phyloP scores from a whole-genome alignment of 2,329 filamentous ascomycete genomes.

The Pseudodiploospora longispora region DNA sequence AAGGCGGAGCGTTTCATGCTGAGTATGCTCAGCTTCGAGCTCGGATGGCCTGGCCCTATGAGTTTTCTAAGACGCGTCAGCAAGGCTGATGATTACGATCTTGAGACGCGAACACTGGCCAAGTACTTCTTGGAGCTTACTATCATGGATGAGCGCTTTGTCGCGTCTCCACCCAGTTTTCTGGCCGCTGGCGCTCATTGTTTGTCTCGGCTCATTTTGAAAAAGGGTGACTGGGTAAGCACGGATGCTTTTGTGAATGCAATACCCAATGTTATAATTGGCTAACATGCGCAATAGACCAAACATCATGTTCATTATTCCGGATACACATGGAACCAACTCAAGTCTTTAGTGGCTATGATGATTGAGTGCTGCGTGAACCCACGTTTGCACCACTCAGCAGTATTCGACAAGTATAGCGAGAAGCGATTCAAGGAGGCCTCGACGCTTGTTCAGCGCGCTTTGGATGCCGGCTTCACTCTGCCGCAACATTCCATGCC shows the following conservation, averaged over 20 bases:
- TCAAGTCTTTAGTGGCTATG: conserved; percentile 67
- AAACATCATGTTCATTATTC: conserved; percentile 85
- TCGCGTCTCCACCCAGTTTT: conserved; percentile 84
- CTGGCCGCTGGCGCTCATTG: conserved; percentile 88
- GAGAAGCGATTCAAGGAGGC: conserved; percentile 82
- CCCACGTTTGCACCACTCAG: conserved; percentile 71
- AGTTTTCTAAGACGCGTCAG: conserved; percentile 94
- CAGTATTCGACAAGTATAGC: conserved; percentile 87
- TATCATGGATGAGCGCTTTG: conserved; percentile 96
- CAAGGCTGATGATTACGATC: conserved; percentile 96
- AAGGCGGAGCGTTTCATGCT: conserved; percentile 99
- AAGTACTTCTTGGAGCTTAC: conserved; percentile 98
- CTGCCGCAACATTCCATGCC: conserved; percentile 36
- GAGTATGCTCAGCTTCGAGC: conserved; percentile 88
- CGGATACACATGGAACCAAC: conserved; percentile 80
- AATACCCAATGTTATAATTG: neutral
- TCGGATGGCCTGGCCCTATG: conserved; percentile 98
- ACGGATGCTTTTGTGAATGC: conserved; percentile 10
- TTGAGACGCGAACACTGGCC: conserved; percentile 88
- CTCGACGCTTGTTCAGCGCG: conserved; percentile 68
- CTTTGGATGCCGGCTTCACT: conserved; percentile 55
- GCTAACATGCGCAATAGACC: conserved; percentile 41
- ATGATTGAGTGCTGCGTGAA: conserved; percentile 83
- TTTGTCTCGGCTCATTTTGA: conserved; percentile 77
- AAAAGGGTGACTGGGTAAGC: conserved; percentile 88